Evolutionary conservation across 164 flowering plant species (phyloP), one percentile per base, ranked within the genome.

Genomic region (Sextonia rubra): DNA sequence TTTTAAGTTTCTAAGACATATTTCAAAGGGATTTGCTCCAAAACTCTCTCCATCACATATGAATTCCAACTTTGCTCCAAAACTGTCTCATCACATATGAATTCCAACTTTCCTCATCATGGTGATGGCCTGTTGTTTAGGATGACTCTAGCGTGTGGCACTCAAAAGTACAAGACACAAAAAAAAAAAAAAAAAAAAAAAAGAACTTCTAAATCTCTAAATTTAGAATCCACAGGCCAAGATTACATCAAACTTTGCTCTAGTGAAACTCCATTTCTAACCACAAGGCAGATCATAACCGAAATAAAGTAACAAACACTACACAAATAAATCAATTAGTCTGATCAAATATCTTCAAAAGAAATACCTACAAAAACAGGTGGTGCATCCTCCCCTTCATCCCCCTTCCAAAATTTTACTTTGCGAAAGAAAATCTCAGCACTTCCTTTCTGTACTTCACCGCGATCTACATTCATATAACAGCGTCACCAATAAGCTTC

Each of bases 281-380:
- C 17, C 49, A 22, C 69, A n/a, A 64, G 37, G 37, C 11, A 27
- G 4, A 12, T 7, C 15, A 25, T 25, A 26, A 29, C 3, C 14
- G 1, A 30, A 25, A 62, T 12, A 11, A 64, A 29, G 26, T 24
- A 64, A 25, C 15, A 0, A 26, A 11, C 32, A 64, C 30, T 68
- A 1, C 3, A 24, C 6, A 60, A 60, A n/a, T 7, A 70, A 32
- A 69, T 55, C 47, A 58, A 60, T 15, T 1, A n/a, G 55, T 55
- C n/a, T 32, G 12, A 70, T 70, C 29, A 70, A 25, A 12, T 25
- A 32, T 72, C 69, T 7, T 70, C 7, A 12, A 76, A 85, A 77
- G 76, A 75, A 86, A 86, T 86, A 90, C 98, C 93, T 90, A 93
- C 98, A 91, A 93, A 93, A 82, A 93, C 88, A 88, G 97, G 97